Base-by-base conservation (phyloP, 805 yeast species). In the Martiniozyma abietophila region DNA sequence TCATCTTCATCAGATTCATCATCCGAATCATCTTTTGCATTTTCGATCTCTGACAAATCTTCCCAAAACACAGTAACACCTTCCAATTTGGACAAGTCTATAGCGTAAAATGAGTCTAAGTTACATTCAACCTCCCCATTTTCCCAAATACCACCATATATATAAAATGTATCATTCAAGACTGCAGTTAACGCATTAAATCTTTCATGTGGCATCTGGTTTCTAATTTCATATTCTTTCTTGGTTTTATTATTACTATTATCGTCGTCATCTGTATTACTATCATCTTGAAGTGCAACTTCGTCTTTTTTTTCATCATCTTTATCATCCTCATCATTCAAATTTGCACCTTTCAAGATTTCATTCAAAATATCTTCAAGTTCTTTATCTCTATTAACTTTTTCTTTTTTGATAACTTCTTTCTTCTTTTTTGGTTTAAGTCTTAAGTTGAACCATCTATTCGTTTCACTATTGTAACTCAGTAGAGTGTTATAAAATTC, bases 41-140 rank as follows among this genome's bases (percentile, higher is more conserved):
- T 69, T 61, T 56, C 72, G 42, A 72, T 50, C 40, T 68, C 77
- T n/a, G 62, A 47, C 44, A 83, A 65, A 44, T 88, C 84, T 57
- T 89, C 97, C 96, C 97, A 89, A 44, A 70, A 76, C 0, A 85
- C 82, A 46, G 75, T 80, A 35, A 85, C 76, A 11, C 96, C 96
- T 51, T 89, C 95, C 32, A 88, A 60, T 50, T 78, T 83, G 25
- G 83, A 85, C 44, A 89, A 62, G 59, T 92, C 96, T 30, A 92
- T 65, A 18, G 88, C 69, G 50, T 89, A 92, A 54, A 89, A 71
- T 7, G 94, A 79, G 53, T 89, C 95, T 46, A 92, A 67, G 27
- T 74, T 71, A 53, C 69, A 82, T 54, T 89, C 98, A 40, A 71
- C 78, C 33, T 92, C 97, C 4, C 88, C 95, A 20, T 69, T 61